Percentiles rank a stretch among this genome's conserved stretches.
phyloP scores from a whole-genome alignment of 306 rosid genomes.

The Cucumis cinereus region DNA sequence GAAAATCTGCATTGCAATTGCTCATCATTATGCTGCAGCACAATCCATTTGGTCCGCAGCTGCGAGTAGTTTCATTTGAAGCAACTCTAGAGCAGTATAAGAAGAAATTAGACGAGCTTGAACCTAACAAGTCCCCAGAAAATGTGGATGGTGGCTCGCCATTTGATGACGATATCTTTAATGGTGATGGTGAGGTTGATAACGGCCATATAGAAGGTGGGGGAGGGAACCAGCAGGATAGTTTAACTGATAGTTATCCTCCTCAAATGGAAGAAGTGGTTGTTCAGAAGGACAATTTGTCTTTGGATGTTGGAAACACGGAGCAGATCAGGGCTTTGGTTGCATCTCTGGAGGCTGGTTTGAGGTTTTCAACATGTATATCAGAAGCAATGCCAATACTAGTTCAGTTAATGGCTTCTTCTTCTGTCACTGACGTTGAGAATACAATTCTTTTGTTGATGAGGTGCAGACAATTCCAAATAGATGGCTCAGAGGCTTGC shows the following conservation, averaged over 20 bases:
- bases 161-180: constrained; percentile 26
- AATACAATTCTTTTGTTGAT: constrained; percentile 81
- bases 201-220: constrained; percentile 22
- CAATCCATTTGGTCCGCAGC: constrained; percentile 95
- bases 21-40: constrained; percentile 92
- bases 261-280: constrained; percentile 33
- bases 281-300: constrained; percentile 39
- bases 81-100: constrained; percentile 78
- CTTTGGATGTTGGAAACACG: constrained; percentile 84
- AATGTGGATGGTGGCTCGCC: constrained; percentile 22
- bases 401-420: constrained; percentile 89
- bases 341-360: constrained; percentile 90
- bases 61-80: constrained; percentile 72
- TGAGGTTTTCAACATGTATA: constrained; percentile 74
- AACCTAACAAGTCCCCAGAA: constrained; percentile 41
- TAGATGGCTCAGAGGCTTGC: constrained; percentile 85
- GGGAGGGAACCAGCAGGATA: constrained; percentile 43
- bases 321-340: constrained; percentile 96
- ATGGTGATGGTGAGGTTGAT: constrained; percentile 51
- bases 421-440: constrained; percentile 85
- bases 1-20: constrained; percentile 73
- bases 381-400: constrained; percentile 70
- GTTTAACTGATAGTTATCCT: constrained; percentile 59
- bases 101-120: constrained; percentile 67
- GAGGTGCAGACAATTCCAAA: constrained; percentile 95